These are phyloP conservation scores for Starmerella floricola DNA, from an alignment of 805 yeast species.

Conservation along the genomic window DNA sequence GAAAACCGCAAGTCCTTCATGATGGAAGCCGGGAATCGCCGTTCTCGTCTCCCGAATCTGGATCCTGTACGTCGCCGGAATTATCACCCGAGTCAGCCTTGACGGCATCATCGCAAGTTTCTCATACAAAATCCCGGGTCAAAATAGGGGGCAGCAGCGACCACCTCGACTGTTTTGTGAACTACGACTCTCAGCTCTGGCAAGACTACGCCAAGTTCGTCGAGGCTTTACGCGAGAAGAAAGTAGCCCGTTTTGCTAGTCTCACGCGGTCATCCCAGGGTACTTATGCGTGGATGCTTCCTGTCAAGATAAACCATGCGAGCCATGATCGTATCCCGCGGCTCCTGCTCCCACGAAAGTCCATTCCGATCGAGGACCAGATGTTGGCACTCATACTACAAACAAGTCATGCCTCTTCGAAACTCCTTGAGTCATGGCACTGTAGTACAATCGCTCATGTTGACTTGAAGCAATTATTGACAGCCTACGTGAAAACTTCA, in stretches of 20 bases:
- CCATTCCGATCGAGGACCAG: conserved; percentile 9
- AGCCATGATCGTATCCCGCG: background rate
- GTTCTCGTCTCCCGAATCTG: background rate
- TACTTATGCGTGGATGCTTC: conserved; percentile 11
- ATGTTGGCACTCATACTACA: conserved; percentile 15
- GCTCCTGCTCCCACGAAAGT: conserved; percentile 10
- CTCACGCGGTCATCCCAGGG: conserved; percentile 4
- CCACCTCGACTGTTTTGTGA: conserved; percentile 7
- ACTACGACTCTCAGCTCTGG: conserved; percentile 17
- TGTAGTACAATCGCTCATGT: background rate
- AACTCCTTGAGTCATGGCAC: conserved; percentile 12
- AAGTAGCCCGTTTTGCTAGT: conserved; percentile 7
- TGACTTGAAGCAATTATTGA: conserved; percentile 4
- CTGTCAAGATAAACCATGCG: conserved; percentile 1
- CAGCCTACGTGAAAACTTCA: conserved; percentile 3
- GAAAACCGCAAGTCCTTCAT: background rate
- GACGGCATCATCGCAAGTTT: background rate
- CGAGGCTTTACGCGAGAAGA: conserved; percentile 1
- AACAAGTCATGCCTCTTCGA: conserved; percentile 3
- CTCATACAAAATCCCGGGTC: background rate
- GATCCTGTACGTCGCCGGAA: background rate
- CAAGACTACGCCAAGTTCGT: conserved; percentile 10
- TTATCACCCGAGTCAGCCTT: background rate
- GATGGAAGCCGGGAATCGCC: background rate
- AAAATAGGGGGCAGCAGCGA: conserved; percentile 2